Conservation (phyloP, 1,284 basidiomycete species). For the Schizopora paradoxa region DNA sequence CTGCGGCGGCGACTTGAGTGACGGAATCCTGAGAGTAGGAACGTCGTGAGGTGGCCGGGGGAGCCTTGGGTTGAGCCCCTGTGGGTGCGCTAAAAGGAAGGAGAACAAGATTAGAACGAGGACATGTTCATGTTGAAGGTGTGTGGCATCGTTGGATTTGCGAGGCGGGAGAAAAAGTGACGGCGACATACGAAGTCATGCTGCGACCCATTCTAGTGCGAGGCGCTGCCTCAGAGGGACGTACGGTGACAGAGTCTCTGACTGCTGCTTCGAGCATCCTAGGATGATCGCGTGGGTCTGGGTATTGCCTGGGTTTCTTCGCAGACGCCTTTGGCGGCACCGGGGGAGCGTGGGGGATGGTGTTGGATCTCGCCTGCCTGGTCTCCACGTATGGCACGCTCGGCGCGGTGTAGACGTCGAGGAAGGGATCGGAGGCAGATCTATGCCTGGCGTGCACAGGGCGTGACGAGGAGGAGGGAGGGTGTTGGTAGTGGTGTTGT, state of each 20-base stretch:
- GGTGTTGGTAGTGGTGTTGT: conserved; percentile 1
- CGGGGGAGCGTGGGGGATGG: conserved; percentile 27
- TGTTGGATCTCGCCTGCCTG: conserved; percentile 33
- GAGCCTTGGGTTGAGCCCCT: conserved; percentile 24
- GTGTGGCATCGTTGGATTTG: conserved; percentile 31
- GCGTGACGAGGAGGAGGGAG: conserved; percentile 8
- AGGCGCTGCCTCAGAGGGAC: conserved; percentile 32
- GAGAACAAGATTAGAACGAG: conserved; percentile 23
- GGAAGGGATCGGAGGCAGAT: conserved; percentile 57
- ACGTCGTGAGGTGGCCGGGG: conserved; percentile 43
- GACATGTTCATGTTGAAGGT: conserved; percentile 13
- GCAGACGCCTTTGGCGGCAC: conserved; percentile 27
- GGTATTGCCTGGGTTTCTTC: conserved; percentile 30
- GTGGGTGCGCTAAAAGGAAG: conserved; percentile 17
- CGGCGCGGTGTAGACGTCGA: conserved; percentile 37
- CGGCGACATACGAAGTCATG: conserved; percentile 38
- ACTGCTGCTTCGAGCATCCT: conserved; percentile 48
- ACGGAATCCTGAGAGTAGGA: conserved; percentile 69
- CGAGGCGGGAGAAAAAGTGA: conserved; percentile 20
- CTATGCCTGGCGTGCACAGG: conserved; percentile 38
- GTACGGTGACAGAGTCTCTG: conserved; percentile 54
- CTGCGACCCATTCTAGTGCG: conserved; percentile 42
- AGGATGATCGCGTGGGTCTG: conserved; percentile 9
- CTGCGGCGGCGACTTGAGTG: conserved; percentile 32
- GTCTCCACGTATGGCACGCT: conserved; percentile 34